Evolutionary conservation across 1,284 basidiomycete species (phyloP), one percentile per base, ranked within the genome.

Genomic region (Xerocomus minutiporus): DNA sequence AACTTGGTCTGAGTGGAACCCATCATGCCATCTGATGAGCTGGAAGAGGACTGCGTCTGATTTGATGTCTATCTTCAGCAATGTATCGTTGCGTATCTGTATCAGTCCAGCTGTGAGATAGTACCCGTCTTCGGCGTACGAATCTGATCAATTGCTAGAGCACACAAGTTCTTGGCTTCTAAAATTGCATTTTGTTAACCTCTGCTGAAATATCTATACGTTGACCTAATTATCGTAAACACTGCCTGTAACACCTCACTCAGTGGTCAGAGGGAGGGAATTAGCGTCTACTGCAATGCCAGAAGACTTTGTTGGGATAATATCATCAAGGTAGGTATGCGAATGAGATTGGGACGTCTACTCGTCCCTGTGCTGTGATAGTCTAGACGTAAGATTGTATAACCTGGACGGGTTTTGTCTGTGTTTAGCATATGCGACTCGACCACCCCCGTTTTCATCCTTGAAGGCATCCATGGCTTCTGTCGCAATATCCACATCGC

Each of bases 391-490:
- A 31, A 63, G 56, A 9, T 43, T 43, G 31, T 57, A 41, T 12
- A 38, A 3, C 4, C 29, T 48, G 17, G 31, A 15, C 0, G 57
- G 55, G 25, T 46, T 3, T 42, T 56, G 59, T 54, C 52, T 57
- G 17, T 60, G 62, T 44, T 26, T 59, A 42, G 64, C 63, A 47
- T 57, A 69, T 5, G 7, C 26, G 28, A 65, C 40, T 3, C 13
- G n/a, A 35, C 26, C 15, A 28, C 36, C 11, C 35, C 28, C 46
- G 8, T 51, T 54, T 32, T 47, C 49, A 43, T 51, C 39, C 47
- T 50, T 60, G 39, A 68, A 56, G 8, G 48, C 48, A 3, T 70
- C 54, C 49, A 66, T 61, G 3, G 67, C 65, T 40, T 60, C 48
- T 12, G 48, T 59, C 7, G 65, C 68, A 4, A 47, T 15, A 15